These are phyloP conservation scores for Apiotrichum veenhuisii DNA, from an alignment of 1,284 basidiomycete species.

Conservation along the genomic window DNA sequence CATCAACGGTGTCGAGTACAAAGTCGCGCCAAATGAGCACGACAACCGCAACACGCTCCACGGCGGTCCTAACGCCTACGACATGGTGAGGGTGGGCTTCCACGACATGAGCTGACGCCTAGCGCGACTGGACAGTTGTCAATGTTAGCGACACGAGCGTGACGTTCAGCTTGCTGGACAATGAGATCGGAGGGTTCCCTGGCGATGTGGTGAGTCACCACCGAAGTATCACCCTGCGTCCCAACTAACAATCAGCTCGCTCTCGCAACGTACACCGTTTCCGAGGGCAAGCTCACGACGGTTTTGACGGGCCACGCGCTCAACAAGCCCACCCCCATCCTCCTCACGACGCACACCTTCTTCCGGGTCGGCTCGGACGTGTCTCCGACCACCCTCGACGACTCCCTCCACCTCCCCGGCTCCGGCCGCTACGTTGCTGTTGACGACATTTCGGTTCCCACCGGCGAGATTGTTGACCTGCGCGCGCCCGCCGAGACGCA, in stretches of 20 bases:
- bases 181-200: slow-evolving; percentile 32
- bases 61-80: slow-evolving; percentile 23
- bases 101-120: not conserved
- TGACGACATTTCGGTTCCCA: slow-evolving; percentile 30
- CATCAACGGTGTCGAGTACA: slow-evolving; percentile 22
- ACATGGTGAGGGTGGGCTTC: slow-evolving; percentile 18
- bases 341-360: slow-evolving; percentile 38
- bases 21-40: slow-evolving; percentile 32
- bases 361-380: slow-evolving; percentile 33
- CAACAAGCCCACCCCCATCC: slow-evolving; percentile 31
- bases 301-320: slow-evolving; percentile 12
- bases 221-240: not conserved
- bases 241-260: slow-evolving; percentile 19
- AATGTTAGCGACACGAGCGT: slow-evolving; percentile 8
- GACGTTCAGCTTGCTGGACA: slow-evolving; percentile 19
- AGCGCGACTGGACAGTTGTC: slow-evolving; percentile 22
- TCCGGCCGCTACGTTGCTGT: slow-evolving; percentile 26
- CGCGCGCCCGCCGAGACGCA: not conserved
- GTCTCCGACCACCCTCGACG: slow-evolving; percentile 24
- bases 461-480: slow-evolving; percentile 24
- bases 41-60: slow-evolving; percentile 28
- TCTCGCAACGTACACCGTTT: slow-evolving; percentile 27
- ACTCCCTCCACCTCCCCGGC: slow-evolving; percentile 29
- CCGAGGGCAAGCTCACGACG: slow-evolving; percentile 14
- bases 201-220: slow-evolving; percentile 27